Evolutionary conservation across 2,329 filamentous ascomycete species (phyloP).

Genomic region (Cordyceps tenuipes): DNA sequence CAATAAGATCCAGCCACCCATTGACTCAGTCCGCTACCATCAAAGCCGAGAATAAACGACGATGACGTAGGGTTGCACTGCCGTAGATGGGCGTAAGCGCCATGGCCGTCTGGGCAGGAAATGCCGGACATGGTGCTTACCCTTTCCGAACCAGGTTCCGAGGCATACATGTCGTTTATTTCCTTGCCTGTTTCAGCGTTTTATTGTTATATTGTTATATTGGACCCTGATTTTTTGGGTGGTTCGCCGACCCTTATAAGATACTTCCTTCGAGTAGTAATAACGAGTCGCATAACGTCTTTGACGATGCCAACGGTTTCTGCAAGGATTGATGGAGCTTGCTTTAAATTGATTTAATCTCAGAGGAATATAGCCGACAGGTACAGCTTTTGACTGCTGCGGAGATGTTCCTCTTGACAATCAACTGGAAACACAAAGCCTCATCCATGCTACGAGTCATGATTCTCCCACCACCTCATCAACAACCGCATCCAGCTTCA

Average conservation of each 20-base stretch:
- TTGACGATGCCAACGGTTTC: no score
- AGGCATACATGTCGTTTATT: not conserved
- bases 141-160: not conserved
- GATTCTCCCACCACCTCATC: no score
- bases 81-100: not conserved
- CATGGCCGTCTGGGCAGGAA: conserved; percentile 3
- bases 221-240: not conserved
- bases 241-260: no score
- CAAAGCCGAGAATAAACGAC: conserved; percentile 9
- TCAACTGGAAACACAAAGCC: no score
- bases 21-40: not conserved
- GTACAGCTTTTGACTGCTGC: no score
- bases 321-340: no score
- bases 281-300: not conserved
- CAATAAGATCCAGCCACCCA: no score
- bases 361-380: no score
- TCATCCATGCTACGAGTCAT: no score
- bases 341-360: no score
- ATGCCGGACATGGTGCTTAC: conserved; percentile 7
- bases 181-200: not conserved
- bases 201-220: not conserved
- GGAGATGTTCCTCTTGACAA: no score
- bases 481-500: no score
- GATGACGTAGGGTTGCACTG: not conserved
- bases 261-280: not conserved